Base-by-base conservation (phyloP, 495 filamentous ascomycete genomes). In the Tuber magnatum region DNA sequence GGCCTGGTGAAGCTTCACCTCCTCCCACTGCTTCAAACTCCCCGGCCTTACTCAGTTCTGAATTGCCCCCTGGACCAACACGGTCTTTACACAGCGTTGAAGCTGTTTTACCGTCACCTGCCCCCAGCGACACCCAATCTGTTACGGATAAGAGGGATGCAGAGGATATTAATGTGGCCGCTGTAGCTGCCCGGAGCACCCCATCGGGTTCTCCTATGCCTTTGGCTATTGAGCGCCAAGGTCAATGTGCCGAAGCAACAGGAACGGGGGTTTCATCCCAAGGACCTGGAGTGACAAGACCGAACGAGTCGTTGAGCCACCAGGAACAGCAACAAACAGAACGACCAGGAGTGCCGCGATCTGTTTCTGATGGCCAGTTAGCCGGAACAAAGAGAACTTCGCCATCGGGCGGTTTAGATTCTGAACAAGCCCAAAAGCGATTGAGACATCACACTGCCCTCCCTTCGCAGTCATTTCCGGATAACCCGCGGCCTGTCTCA, bases 71-170 rank as follows among this genome's bases (percentile, higher is more conserved):
- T 68, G 73, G 74, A 61, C 46, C 70, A 71, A 75, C 51, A n/a
- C 68, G 44, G n/a, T 43, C 70, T 70, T 70, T 32, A 51, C 69
- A 61, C 28, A 79, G 39, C 48, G 74, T 74, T 69, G 77, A 79
- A 46, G 68, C 72, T 48, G 79, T 80, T 42, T 32, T 80, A 43
- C 79, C 79, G 38, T 80, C 79, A 9, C 79, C 79, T 32, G 72
- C 79, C 40, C 79, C 79, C 69, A 80, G 79, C 41, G 79, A 80
- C 72, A 80, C 74, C 28, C 79, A 76, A 38, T 79, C 77, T 42
- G 65, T 74, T 79, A 35, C 77, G 68, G 77, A 79, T 69, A 71
- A 35, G 44, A 69, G 76, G 73, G 76, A 79, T 42, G 46, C 78
- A 28, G 77, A 79, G 32, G 72, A 79, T 48, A 73, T 68, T 22